Conservation (phyloP, 2,329 filamentous ascomycete genomes). For the Botrytis fragariae region DNA sequence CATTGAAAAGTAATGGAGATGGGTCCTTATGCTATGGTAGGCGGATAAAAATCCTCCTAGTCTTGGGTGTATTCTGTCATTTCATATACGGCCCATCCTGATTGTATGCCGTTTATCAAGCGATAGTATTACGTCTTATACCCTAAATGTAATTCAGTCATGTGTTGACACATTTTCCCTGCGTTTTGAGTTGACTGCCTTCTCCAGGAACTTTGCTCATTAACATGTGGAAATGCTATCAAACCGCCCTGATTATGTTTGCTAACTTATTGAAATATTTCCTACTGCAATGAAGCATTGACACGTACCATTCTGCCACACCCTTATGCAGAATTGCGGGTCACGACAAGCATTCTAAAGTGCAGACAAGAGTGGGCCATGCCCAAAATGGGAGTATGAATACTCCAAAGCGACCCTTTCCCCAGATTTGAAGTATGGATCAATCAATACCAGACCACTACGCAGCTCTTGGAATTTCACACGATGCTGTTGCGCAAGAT, state of each 20-base stretch:
- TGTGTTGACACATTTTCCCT: background rate
- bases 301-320: background rate
- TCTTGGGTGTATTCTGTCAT: background rate
- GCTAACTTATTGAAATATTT: background rate
- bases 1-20: background rate
- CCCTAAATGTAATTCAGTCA: background rate
- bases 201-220: background rate
- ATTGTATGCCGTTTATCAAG: background rate
- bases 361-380: background rate
- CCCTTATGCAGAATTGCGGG: conserved; percentile 2
- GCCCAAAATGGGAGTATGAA: background rate
- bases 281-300: background rate
- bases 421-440: conserved; percentile 6
- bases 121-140: background rate
- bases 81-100: background rate
- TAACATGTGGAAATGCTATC: background rate
- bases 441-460: conserved; percentile 5
- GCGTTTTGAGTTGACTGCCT: background rate
- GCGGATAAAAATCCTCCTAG: background rate
- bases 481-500: background rate
- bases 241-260: background rate
- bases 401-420: background rate
- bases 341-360: background rate
- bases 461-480: background rate
- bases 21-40: background rate